phyloP scores from a whole-genome alignment of 2,329 filamentous ascomycete genomes.

The Monosporascus sp. region DNA sequence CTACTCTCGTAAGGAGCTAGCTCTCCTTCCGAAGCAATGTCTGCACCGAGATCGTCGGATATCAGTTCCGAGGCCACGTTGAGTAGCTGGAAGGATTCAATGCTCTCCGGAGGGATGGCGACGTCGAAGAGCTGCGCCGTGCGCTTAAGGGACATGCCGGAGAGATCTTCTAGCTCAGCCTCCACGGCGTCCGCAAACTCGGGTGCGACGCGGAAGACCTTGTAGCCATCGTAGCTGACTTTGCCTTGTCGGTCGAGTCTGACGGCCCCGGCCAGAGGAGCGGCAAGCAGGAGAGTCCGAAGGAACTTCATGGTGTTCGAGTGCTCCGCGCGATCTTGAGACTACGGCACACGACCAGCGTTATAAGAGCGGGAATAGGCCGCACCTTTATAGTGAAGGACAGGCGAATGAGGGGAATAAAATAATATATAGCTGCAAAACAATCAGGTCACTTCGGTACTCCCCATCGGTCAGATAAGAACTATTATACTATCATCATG shows the following conservation, averaged over 20 bases:
- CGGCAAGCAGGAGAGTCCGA: neutral
- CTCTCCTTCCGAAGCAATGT: constrained; percentile 21
- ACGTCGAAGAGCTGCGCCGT: constrained; percentile 23
- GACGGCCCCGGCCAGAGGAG: neutral
- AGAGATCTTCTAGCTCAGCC: constrained; percentile 12
- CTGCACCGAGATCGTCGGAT: constrained; percentile 21
- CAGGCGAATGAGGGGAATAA: too few species aligned
- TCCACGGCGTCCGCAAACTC: constrained; percentile 9
- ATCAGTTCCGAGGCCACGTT: constrained; percentile 17
- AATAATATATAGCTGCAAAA: too few species aligned
- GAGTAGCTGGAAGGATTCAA: constrained; percentile 21
- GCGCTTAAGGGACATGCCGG: constrained; percentile 18
- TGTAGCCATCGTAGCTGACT: constrained; percentile 27
- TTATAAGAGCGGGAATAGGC: neutral
- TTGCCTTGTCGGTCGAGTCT: constrained; percentile 2
- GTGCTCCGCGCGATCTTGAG: neutral
- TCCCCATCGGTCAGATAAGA: too few species aligned
- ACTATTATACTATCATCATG: too few species aligned
- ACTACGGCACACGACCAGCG: neutral
- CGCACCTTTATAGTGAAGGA: neutral
- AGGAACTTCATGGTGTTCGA: neutral
- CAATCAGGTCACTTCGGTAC: too few species aligned
- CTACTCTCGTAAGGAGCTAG: constrained; percentile 14
- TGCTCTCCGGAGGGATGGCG: constrained; percentile 24
- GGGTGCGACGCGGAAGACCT: constrained; percentile 24